Percentiles rank a stretch among this genome's conserved stretches.
Evolutionary conservation across 768 basidiomycete species (phyloP).

Genomic region (Boletus tomentosulus): DNA sequence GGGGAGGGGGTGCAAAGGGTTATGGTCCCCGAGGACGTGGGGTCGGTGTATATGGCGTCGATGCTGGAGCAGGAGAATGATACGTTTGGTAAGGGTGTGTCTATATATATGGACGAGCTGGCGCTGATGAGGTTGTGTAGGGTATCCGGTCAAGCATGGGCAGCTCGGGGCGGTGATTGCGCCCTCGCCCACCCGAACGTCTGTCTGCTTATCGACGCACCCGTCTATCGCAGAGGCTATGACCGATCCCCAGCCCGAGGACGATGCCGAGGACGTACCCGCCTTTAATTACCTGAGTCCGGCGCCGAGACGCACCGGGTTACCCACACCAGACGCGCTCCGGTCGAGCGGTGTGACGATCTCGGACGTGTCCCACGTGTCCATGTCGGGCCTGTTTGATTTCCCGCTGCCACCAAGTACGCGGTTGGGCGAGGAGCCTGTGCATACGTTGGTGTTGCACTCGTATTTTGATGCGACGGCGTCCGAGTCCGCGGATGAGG

Average conservation of each 20-base stretch:
- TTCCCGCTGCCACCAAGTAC: constrained; percentile 59
- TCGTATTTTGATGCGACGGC: constrained; percentile 37
- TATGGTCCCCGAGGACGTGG: constrained; percentile 24
- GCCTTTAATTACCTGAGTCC: neutral
- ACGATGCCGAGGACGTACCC: constrained; percentile 7
- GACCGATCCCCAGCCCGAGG: neutral
- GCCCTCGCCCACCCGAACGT: constrained; percentile 8
- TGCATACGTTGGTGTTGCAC: constrained; percentile 40
- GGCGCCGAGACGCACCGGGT: constrained; percentile 17
- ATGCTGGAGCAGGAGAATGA: constrained; percentile 23
- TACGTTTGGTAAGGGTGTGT: constrained; percentile 24
- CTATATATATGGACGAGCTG: neutral
- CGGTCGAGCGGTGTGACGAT: constrained; percentile 63
- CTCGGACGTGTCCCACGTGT: constrained; percentile 59
- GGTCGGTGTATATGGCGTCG: constrained; percentile 23
- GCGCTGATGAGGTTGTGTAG: constrained; percentile 10
- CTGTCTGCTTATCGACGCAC: constrained; percentile 20
- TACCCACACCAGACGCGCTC: constrained; percentile 29
- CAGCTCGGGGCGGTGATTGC: constrained; percentile 14
- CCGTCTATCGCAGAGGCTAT: constrained; percentile 15
- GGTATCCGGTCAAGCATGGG: constrained; percentile 22
- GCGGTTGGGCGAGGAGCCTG: constrained; percentile 19
- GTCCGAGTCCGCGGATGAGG: constrained; percentile 1
- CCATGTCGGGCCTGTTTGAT: constrained; percentile 71
- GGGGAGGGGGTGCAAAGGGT: constrained; percentile 4